A percentile compares a stretch with the other conserved stretches of the same genome.
Conservation (phyloP, 108 stramenopile species). For the Cyclostephanos tholiformis region DNA sequence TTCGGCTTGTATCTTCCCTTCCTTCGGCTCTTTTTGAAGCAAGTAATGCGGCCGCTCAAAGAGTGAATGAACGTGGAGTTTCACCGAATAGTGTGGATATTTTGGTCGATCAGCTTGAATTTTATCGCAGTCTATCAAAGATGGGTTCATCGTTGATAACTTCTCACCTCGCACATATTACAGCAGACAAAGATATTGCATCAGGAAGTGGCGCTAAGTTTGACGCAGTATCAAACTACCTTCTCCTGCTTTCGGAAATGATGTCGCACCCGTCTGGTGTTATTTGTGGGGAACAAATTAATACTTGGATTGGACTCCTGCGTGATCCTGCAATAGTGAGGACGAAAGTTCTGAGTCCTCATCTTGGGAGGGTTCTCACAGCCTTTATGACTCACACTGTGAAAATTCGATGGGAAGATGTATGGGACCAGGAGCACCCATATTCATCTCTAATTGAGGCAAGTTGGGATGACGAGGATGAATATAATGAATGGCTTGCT, state of each 20-base stretch:
- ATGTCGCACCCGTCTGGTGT: constrained; percentile 76
- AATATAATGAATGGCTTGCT: constrained; percentile 73
- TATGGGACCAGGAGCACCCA: constrained; percentile 75
- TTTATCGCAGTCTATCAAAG: constrained; percentile 67
- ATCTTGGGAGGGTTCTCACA: constrained; percentile 54
- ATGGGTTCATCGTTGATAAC: constrained; percentile 71
- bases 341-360: constrained; percentile 62
- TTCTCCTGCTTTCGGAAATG: constrained; percentile 76
- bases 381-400: constrained; percentile 73
- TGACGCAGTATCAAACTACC: constrained; percentile 53
- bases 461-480: constrained; percentile 84
- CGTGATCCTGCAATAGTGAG: constrained; percentile 80
- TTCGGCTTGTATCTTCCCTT: constrained; percentile 65
- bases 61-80: constrained; percentile 48
- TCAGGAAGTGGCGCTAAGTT: constrained; percentile 45
- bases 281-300: constrained; percentile 75
- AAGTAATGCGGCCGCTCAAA: constrained; percentile 49
- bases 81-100: constrained; percentile 36
- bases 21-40: constrained; percentile 73
- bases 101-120: constrained; percentile 70
- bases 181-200: constrained; percentile 64
- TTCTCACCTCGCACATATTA: constrained; percentile 73
- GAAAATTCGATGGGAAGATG: constrained; percentile 81
- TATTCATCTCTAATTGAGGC: constrained; percentile 63
- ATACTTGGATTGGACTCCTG: constrained; percentile 71